These are phyloP conservation scores for Dictyostelium brefeldianum DNA, from an alignment of 78 protist species.

Conservation along the genomic window DNA sequence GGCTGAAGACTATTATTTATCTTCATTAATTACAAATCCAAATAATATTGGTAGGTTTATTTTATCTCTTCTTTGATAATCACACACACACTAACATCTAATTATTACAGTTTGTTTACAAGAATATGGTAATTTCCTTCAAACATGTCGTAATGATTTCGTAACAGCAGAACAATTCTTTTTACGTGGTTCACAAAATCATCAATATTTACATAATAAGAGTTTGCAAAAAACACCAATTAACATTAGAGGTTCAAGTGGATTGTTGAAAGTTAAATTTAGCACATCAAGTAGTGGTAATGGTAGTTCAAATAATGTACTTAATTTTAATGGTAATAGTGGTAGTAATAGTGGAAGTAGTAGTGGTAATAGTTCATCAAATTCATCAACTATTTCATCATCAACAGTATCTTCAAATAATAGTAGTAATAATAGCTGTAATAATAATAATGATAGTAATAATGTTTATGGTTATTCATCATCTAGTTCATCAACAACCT, in stretches of 20 bases:
- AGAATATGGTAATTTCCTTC: conserved; percentile 68
- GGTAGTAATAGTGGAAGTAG: not conserved
- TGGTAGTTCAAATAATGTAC: not conserved
- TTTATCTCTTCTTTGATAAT: no score
- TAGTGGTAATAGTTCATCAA: no score
- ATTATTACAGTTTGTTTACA: no score
- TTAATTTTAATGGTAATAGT: not conserved
- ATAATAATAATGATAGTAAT: not conserved
- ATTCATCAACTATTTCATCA: not conserved
- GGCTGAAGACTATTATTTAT: conserved; percentile 77
- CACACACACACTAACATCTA: no score
- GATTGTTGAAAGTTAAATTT: conserved; percentile 34
- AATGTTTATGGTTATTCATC: not conserved
- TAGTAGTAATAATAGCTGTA: not conserved
- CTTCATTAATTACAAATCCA: conserved; percentile 64
- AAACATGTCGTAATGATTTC: conserved; percentile 30
- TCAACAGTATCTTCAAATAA: no score
- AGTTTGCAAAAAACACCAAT: not conserved
- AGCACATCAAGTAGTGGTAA: not conserved
- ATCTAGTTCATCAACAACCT: not conserved
- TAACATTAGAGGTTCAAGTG: conserved; percentile 58
- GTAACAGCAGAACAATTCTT: conserved; percentile 47
- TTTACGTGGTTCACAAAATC: conserved; percentile 55
- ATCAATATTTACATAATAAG: conserved; percentile 29
- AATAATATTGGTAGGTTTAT: conserved; percentile 82